Evolutionary conservation across 2,329 filamentous ascomycete genomes (phyloP).

Genomic region (Botrytis pseudocinerea): DNA sequence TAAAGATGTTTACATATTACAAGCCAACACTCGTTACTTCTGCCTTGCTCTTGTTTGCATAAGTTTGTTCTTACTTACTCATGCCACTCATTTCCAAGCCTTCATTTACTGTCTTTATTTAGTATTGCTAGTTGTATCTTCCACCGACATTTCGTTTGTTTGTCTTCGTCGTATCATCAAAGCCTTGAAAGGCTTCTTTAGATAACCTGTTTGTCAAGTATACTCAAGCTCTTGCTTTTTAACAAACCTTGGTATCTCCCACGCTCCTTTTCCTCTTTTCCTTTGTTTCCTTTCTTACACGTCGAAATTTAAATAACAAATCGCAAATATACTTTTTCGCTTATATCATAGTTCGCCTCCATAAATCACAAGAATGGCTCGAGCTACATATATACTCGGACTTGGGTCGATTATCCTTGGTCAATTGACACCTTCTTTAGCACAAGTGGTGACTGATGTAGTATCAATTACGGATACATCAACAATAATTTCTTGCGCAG

Average conservation of each 20-base stretch:
- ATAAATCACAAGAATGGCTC: slow-evolving; percentile 14
- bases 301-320: background rate
- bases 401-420: slow-evolving; percentile 5
- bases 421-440: slow-evolving; percentile 7
- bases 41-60: slow-evolving; percentile 7
- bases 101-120: background rate
- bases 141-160: background rate
- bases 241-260: background rate
- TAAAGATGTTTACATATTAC: slow-evolving; percentile 10
- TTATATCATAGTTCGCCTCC: background rate
- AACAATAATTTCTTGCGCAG: slow-evolving; percentile 18
- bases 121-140: background rate
- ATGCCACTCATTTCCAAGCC: slow-evolving; percentile 5
- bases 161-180: background rate
- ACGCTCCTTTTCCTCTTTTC: background rate
- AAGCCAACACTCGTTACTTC: background rate
- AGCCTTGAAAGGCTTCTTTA: background rate
- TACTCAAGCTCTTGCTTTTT: slow-evolving; percentile 1
- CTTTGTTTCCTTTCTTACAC: background rate
- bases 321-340: background rate
- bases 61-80: slow-evolving; percentile 13
- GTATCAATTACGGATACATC: slow-evolving; percentile 12
- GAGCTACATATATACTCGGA: background rate
- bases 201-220: slow-evolving; percentile 4
- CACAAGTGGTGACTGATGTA: slow-evolving; percentile 3